Evolutionary conservation across 2,329 filamentous ascomycete genomes (phyloP).

Genomic region (Beauveria scarabaeidicola): DNA sequence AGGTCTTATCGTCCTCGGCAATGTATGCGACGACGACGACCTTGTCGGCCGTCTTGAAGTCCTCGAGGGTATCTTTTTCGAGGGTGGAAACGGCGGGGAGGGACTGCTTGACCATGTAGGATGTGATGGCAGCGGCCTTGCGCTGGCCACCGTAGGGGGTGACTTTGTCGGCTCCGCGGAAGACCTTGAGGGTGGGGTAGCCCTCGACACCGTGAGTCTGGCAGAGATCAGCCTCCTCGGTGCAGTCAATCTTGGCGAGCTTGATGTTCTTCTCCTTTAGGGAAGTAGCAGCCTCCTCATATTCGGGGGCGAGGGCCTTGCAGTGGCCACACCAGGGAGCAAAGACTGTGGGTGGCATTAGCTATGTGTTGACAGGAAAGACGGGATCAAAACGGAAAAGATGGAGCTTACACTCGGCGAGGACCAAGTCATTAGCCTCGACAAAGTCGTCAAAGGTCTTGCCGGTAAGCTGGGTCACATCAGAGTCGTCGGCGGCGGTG

Average conservation of each 20-base stretch:
- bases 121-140: constrained; percentile 69
- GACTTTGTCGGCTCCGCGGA: constrained; percentile 79
- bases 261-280: constrained; percentile 84
- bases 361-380: constrained; percentile 25
- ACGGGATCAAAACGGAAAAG: not conserved
- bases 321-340: constrained; percentile 97
- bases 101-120: constrained; percentile 97
- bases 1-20: constrained; percentile 68
- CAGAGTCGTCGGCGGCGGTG: constrained; percentile 55
- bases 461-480: constrained; percentile 77
- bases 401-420: constrained; percentile 73
- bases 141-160: constrained; percentile 80
- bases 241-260: constrained; percentile 88
- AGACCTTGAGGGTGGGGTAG: constrained; percentile 98
- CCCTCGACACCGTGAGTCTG: constrained; percentile 85
- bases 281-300: constrained; percentile 75
- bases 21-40: constrained; percentile 90
- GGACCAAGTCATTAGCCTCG: constrained; percentile 75
- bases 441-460: constrained; percentile 85
- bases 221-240: constrained; percentile 87
- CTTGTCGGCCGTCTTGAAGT: constrained; percentile 98
- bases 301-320: constrained; percentile 93
- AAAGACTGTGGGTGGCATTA: constrained; percentile 53
- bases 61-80: constrained; percentile 72
- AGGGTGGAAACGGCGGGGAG: constrained; percentile 84